A percentile compares a stretch with the other conserved stretches of the same genome.
Conservation (phyloP, 495 filamentous ascomycete species). For the Talaromyces nanjingensis region DNA sequence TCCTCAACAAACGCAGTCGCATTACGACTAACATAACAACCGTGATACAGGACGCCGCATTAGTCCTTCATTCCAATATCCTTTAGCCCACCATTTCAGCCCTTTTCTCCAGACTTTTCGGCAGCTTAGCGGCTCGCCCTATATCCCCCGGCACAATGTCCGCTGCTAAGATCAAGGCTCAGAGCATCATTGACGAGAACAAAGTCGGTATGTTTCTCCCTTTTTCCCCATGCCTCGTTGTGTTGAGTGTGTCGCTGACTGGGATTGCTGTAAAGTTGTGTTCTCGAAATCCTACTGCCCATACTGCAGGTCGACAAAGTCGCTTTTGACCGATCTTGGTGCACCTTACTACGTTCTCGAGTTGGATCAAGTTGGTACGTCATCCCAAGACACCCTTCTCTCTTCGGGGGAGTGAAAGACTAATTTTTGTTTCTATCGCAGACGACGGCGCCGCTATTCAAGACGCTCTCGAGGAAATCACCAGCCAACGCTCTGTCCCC, state of each 20-base stretch:
- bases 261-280: constrained; percentile 49
- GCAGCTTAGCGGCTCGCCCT: constrained; percentile 40
- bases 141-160: constrained; percentile 62
- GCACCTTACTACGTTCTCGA: constrained; percentile 74
- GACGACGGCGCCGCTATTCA: constrained; percentile 81
- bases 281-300: constrained; percentile 97
- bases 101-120: constrained; percentile 73
- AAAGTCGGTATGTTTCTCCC: constrained; percentile 62
- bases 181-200: constrained; percentile 85
- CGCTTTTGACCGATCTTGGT: constrained; percentile 55
- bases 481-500: constrained; percentile 78
- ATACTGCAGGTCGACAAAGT: constrained; percentile 81
- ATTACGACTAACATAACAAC: neutral
- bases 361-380: constrained; percentile 75
- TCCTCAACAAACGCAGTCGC: neutral
- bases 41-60: neutral
- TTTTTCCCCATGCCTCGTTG: neutral
- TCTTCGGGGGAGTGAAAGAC: neutral
- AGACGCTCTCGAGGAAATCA: constrained; percentile 71
- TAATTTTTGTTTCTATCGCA: constrained; percentile 17
- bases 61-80: neutral
- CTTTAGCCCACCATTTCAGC: constrained; percentile 57
- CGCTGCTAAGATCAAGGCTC: constrained; percentile 78
- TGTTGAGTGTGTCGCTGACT: neutral
- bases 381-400: neutral